Percentiles rank a stretch among this genome's conserved stretches.
Conservation (phyloP, 2,329 filamentous ascomycete genomes). For the Colletotrichum eremochloae region DNA sequence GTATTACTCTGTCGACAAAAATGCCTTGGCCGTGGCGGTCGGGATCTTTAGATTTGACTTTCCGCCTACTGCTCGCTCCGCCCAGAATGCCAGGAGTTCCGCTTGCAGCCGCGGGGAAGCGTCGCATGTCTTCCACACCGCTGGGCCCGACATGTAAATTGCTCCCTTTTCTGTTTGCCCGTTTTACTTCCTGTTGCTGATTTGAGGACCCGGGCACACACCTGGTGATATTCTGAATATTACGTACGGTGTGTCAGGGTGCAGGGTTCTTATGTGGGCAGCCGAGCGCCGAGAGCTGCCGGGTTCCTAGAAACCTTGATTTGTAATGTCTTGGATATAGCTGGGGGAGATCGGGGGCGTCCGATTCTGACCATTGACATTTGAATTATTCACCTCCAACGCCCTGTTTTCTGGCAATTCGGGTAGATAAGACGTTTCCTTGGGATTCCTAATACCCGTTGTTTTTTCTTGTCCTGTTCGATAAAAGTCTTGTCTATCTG, state of each 20-base stretch:
- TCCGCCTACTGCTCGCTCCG: slow-evolving; percentile 13
- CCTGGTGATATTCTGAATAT: slow-evolving; percentile 7
- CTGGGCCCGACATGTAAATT: neutral
- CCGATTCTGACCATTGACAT: slow-evolving; percentile 17
- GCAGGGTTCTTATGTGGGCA: slow-evolving; percentile 27
- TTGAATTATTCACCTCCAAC: slow-evolving; percentile 1
- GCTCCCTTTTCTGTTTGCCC: slow-evolving; percentile 10
- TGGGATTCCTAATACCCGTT: neutral
- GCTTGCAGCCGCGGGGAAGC: slow-evolving; percentile 24
- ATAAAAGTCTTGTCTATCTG: slow-evolving; percentile 12
- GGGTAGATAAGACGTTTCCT: neutral
- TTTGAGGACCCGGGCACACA: neutral
- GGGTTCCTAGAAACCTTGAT: neutral
- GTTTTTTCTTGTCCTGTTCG: slow-evolving; percentile 2
- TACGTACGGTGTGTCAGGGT: slow-evolving; percentile 25
- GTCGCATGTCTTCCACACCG: neutral
- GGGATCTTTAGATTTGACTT: slow-evolving; percentile 8
- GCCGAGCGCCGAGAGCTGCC: slow-evolving; percentile 17
- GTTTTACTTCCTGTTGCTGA: neutral
- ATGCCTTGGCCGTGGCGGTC: slow-evolving; percentile 29
- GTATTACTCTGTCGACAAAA: slow-evolving; percentile 5
- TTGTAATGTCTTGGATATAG: neutral
- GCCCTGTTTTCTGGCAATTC: neutral
- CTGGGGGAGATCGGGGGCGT: neutral
- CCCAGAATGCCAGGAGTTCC: slow-evolving; percentile 4